phyloP scores from a whole-genome alignment of 2,329 filamentous ascomycete species.

The Grosmannia serpens region DNA sequence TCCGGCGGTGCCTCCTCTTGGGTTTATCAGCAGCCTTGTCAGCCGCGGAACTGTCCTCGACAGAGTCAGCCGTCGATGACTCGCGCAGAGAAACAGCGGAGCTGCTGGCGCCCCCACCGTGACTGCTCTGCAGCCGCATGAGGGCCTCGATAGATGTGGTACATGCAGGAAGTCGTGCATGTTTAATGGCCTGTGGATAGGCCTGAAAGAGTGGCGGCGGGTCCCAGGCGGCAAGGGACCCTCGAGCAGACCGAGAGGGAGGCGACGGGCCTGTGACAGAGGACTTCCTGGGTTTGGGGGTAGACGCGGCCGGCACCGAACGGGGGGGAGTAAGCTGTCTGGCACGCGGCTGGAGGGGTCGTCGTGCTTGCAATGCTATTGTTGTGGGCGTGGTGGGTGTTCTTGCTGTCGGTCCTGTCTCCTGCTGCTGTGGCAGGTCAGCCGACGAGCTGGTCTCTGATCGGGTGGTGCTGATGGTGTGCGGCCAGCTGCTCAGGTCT shows the following conservation, averaged over 20 bases:
- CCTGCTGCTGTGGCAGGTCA: not conserved
- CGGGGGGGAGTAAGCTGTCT: not conserved
- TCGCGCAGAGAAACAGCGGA: not conserved
- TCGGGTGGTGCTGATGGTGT: slow-evolving; percentile 21
- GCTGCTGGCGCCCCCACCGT: slow-evolving; percentile 26
- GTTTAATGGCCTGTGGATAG: slow-evolving; percentile 71
- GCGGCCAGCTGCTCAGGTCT: slow-evolving; percentile 32
- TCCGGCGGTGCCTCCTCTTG: slow-evolving; percentile 29
- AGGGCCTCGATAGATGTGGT: slow-evolving; percentile 58
- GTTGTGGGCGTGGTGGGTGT: not conserved
- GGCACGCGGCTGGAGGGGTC: not conserved
- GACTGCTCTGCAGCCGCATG: slow-evolving; percentile 46
- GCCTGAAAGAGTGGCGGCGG: slow-evolving; percentile 76
- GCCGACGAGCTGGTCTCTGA: slow-evolving; percentile 22
- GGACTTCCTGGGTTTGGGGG: slow-evolving; percentile 16
- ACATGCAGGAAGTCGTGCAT: slow-evolving; percentile 58
- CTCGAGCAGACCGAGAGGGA: slow-evolving; percentile 14
- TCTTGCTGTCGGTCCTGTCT: not conserved
- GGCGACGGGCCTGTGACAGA: slow-evolving; percentile 13
- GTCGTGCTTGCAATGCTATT: not conserved
- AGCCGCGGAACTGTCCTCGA: slow-evolving; percentile 15
- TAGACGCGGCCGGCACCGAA: not conserved
- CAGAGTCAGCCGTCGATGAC: slow-evolving; percentile 10
- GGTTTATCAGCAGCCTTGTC: slow-evolving; percentile 18
- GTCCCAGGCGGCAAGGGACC: slow-evolving; percentile 40